These are phyloP conservation scores for Trypethelium eluteriae DNA, from an alignment of 495 filamentous ascomycete genomes.

Conservation along the genomic window DNA sequence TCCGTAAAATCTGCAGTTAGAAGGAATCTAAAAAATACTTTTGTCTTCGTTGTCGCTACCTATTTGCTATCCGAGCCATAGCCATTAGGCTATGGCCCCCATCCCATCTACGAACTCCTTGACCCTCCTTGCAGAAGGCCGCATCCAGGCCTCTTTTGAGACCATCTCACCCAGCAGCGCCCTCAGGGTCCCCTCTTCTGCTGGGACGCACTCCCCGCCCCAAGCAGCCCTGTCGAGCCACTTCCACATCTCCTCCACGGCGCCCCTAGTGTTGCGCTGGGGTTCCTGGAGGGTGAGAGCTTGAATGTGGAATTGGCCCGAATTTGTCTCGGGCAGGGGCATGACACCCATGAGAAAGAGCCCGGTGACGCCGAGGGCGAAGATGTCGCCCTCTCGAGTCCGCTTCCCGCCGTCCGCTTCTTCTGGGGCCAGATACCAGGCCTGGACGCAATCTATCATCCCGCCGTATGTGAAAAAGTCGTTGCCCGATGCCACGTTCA, in stretches of 20 bases:
- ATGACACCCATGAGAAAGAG: not conserved
- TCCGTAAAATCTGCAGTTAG: too few relatives aligned
- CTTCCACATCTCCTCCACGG: not conserved
- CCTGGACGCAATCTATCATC: not conserved
- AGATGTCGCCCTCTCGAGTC: not conserved
- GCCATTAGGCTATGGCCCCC: too few relatives aligned
- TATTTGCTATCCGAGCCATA: too few relatives aligned
- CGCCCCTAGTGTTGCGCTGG: not conserved
- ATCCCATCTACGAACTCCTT: not conserved
- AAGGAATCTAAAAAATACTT: too few relatives aligned
- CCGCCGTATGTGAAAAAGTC: not conserved
- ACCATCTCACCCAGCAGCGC: not conserved
- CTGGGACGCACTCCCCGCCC: not conserved
- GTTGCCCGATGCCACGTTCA: not conserved
- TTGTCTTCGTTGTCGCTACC: too few relatives aligned
- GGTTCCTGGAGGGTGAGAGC: not conserved
- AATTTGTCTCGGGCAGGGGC: not conserved
- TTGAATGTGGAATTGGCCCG: not conserved
- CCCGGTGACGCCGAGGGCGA: not conserved
- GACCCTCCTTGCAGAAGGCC: not conserved
- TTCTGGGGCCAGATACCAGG: not conserved
- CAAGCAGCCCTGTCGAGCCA: not conserved
- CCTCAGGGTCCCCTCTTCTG: not conserved
- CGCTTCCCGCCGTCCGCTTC: not conserved
- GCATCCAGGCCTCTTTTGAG: not conserved